Percentiles rank a stretch among this genome's conserved stretches.
These are phyloP conservation scores for Alternaria rosae DNA, from an alignment of 2,329 filamentous ascomycete genomes.

Conservation along the genomic window DNA sequence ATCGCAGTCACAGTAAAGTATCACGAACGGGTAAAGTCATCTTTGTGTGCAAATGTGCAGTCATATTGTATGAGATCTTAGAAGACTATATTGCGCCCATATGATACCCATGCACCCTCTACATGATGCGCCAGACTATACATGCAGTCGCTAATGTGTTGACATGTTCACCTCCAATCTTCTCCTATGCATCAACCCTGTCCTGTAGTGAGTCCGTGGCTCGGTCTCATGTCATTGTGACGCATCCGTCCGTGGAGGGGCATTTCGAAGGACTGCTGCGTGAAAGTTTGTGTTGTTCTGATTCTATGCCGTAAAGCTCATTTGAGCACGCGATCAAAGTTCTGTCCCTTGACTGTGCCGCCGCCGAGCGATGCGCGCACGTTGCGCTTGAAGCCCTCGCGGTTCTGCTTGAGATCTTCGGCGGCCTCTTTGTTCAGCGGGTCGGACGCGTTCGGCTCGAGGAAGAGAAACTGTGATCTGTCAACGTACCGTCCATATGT, in stretches of 20 bases:
- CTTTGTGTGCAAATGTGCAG: neutral
- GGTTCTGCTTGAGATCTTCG: constrained; percentile 84
- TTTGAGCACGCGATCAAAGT: constrained; percentile 81
- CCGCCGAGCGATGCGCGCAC: constrained; percentile 85
- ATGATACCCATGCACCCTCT: constrained; percentile 39
- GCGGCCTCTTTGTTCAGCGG: constrained; percentile 99
- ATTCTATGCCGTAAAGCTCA: constrained; percentile 47
- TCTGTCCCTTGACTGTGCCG: constrained; percentile 73
- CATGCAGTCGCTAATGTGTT: constrained; percentile 35
- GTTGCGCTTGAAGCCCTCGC: constrained; percentile 90
- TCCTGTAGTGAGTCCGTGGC: neutral
- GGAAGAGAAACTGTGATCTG: constrained; percentile 80
- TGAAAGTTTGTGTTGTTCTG: neutral
- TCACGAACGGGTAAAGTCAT: neutral
- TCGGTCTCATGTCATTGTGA: neutral
- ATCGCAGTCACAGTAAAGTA: neutral
- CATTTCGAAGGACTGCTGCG: neutral
- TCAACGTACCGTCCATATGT: constrained; percentile 4
- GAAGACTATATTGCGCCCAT: constrained; percentile 18
- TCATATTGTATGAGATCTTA: constrained; percentile 12
- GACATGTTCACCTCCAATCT: neutral
- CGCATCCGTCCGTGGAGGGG: neutral
- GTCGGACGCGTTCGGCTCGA: constrained; percentile 95
- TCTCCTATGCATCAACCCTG: neutral
- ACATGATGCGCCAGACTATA: constrained; percentile 26